Evolutionary conservation across 148 eudicot genomes (phyloP), one percentile per base, ranked within the genome.

Genomic region (Pouteria glomerata): DNA sequence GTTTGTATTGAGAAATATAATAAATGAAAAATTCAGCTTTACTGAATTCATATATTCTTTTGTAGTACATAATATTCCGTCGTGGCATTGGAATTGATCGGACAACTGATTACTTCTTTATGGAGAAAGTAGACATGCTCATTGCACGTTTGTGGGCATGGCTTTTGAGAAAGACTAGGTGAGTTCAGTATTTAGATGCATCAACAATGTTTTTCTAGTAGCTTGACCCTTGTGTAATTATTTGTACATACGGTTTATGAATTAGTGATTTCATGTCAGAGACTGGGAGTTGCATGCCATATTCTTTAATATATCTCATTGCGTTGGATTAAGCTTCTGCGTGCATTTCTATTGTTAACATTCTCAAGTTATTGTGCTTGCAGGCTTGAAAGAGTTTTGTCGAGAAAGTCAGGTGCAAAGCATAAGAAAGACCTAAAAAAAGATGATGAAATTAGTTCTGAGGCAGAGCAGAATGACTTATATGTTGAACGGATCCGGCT

Each of bases 61-160:
- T 75, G 61, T 74, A 91, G 98, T 91, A 91, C 57, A 74, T 95
- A 33, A 95, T 95, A 80, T 91, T 95, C 58, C 87, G 99, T 8
- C 97, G 97, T 72, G 99, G 99, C 79, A 90, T 90, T 84, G 99
- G 99, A 71, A 83, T 91, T 77, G 99, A 95, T 78, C 83, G 76
- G 66, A 95, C 99, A 21, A 86, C 86, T 57, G 92, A 88, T 73
- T 91, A 72, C 85, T 95, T 95, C 81, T 69, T 95, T 82, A 80
- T 91, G 96, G 99, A 95, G 85, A 95, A 95, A 81, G 86, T 91
- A 71, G 99, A 95, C 73, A 87, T 85, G 87, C 82, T 95, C 27
- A 91, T 95, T 75, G 80, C 85, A 66, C 94, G 97, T 41, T 21
- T 85, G 16, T 95, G 97, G 96, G 85, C 69, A 67, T 91, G 93